Conservation (phyloP, 768 basidiomycete species). For the Infundibulicybe gibba region DNA sequence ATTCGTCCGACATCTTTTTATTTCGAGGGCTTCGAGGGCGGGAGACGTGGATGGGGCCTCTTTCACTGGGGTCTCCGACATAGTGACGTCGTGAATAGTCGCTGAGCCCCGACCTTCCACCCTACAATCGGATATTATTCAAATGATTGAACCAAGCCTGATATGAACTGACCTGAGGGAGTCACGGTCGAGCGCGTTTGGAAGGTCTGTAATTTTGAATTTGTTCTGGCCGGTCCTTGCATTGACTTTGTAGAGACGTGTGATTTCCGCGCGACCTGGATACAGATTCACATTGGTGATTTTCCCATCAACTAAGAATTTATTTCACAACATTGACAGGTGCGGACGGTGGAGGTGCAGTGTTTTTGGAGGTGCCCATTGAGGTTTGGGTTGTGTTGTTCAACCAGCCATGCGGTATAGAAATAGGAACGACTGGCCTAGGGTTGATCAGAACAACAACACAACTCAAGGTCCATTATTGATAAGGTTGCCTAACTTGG, state of each 20-base stretch:
- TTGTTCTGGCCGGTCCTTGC: constrained; percentile 1
- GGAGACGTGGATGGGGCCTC: constrained; percentile 3
- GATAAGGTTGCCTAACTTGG: no score
- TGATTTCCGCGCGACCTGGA: constrained; percentile 31
- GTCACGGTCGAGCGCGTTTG: neutral
- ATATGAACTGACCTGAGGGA: neutral
- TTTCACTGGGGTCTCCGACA: constrained; percentile 2
- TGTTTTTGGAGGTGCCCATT: neutral
- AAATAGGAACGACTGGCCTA: no score
- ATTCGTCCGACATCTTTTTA: constrained; percentile 1
- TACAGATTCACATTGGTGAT: constrained; percentile 31
- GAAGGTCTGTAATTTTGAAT: neutral
- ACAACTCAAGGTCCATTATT: no score
- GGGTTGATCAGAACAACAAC: no score
- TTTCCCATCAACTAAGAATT: constrained; percentile 23
- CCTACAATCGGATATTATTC: constrained; percentile 2
- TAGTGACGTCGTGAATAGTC: constrained; percentile 16
- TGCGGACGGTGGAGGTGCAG: constrained; percentile 1
- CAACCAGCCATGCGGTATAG: no score
- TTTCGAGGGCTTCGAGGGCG: neutral
- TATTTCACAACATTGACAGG: constrained; percentile 17
- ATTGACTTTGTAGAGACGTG: constrained; percentile 25
- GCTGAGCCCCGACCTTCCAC: constrained; percentile 17
- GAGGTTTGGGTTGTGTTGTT: no score
- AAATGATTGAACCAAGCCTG: neutral